phyloP scores from a whole-genome alignment of 805 yeast genomes.

The Yarrowia divulgata region DNA sequence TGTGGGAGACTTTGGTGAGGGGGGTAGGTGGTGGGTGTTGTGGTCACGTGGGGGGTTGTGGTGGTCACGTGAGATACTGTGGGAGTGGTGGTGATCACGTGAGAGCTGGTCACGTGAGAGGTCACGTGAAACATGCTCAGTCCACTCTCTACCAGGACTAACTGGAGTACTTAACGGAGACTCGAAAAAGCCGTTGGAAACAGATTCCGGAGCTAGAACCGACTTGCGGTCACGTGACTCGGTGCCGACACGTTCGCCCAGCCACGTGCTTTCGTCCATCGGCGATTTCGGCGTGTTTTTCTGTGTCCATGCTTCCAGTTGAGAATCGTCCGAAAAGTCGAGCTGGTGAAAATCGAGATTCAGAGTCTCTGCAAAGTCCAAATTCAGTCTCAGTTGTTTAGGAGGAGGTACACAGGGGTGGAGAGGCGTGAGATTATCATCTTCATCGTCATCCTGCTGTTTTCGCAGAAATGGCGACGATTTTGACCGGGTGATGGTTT shows the following conservation, averaged over 20 bases:
- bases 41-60: too few species aligned
- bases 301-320: slow-evolving; percentile 22
- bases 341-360: slow-evolving; percentile 34
- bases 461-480: slow-evolving; percentile 35
- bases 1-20: neutral
- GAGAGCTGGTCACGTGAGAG: too few species aligned
- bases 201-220: slow-evolving; percentile 5
- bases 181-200: slow-evolving; percentile 24
- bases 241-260: neutral
- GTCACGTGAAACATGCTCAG: neutral
- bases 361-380: slow-evolving; percentile 28
- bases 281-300: slow-evolving; percentile 3
- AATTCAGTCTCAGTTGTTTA: slow-evolving; percentile 3
- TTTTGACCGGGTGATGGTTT: slow-evolving; percentile 23
- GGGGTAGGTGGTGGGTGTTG: neutral
- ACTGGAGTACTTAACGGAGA: slow-evolving; percentile 1
- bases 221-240: slow-evolving; percentile 1
- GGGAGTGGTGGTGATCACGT: neutral
- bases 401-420: slow-evolving; percentile 21
- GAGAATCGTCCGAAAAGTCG: slow-evolving; percentile 33
- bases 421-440: neutral
- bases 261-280: neutral
- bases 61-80: too few species aligned
- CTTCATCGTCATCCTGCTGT: slow-evolving; percentile 9
- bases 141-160: neutral